These are phyloP conservation scores for Rhodamnia rubescens DNA, from an alignment of 345 rosid species.

Conservation along the genomic window DNA sequence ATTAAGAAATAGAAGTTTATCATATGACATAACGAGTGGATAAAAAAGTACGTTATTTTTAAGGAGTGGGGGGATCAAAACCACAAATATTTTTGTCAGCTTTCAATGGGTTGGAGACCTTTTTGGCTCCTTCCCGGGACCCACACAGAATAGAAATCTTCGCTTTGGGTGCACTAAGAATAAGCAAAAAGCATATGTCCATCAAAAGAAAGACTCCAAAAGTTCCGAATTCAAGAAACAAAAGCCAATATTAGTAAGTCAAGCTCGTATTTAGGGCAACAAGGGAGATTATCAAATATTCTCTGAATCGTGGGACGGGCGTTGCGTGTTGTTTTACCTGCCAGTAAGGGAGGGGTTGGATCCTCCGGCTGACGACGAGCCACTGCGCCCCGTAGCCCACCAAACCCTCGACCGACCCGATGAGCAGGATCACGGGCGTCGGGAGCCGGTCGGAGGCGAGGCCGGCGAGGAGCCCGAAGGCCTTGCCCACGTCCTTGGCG, in stretches of 20 bases:
- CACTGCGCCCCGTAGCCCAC: constrained; percentile 87
- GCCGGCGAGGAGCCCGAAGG: constrained; percentile 90
- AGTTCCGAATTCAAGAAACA: background rate
- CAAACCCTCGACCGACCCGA: constrained; percentile 73
- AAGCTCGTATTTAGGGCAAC: background rate
- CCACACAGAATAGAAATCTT: background rate
- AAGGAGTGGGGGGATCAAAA: no score
- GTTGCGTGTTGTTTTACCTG: constrained; percentile 32
- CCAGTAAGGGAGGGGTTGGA: constrained; percentile 70
- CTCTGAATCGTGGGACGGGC: background rate
- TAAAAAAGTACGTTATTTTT: no score
- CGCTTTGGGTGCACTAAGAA: background rate
- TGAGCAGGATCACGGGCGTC: constrained; percentile 54
- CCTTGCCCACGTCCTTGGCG: constrained; percentile 90
- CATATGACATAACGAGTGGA: background rate
- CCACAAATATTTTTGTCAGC: no score
- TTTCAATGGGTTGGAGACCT: no score
- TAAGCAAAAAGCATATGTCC: no score
- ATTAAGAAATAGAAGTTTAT: background rate
- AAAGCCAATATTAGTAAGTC: no score
- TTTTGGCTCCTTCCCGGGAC: background rate
- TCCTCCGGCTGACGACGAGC: constrained; percentile 65
- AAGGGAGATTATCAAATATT: background rate
- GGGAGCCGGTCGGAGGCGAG: constrained; percentile 77
- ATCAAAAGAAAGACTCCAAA: background rate